Conservation (phyloP, 257 asterid species). For the Galeopsis tetrahit region DNA sequence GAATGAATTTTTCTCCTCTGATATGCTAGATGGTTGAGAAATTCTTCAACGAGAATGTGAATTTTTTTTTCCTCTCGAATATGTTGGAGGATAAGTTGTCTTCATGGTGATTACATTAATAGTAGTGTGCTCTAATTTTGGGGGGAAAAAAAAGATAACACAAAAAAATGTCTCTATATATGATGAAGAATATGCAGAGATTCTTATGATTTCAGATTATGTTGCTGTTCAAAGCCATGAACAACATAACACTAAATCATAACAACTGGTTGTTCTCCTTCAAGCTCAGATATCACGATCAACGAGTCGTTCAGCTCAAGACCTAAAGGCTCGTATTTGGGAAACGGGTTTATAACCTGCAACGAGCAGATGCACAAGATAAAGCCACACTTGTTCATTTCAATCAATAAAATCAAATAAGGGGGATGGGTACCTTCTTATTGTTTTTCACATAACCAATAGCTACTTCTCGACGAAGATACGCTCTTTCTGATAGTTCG, state of each 20-base stretch:
- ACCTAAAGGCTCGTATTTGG: conserved; percentile 67
- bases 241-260: conserved; percentile 20
- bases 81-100: too few relatives aligned
- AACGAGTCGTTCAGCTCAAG: conserved; percentile 62
- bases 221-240: background rate
- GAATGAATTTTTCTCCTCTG: too few relatives aligned
- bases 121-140: too few relatives aligned
- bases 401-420: conserved; percentile 14
- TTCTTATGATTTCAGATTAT: too few relatives aligned
- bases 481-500: conserved; percentile 91
- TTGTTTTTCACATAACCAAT: conserved; percentile 83
- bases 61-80: too few relatives aligned
- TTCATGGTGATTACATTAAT: too few relatives aligned
- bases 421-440: conserved; percentile 61
- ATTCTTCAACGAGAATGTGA: too few relatives aligned
- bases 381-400: background rate
- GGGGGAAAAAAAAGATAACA: too few relatives aligned
- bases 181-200: too few relatives aligned
- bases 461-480: conserved; percentile 90
- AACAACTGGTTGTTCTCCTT: conserved; percentile 70
- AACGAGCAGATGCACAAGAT: conserved; percentile 9
- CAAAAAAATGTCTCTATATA: too few relatives aligned
- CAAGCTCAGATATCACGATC: conserved; percentile 89
- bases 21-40: too few relatives aligned
- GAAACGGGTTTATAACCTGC: conserved; percentile 91